Percentiles rank a stretch among this genome's conserved stretches.
Evolutionary conservation across 805 yeast species (phyloP).

Genomic region (Kodamaea nitidulidarum): DNA sequence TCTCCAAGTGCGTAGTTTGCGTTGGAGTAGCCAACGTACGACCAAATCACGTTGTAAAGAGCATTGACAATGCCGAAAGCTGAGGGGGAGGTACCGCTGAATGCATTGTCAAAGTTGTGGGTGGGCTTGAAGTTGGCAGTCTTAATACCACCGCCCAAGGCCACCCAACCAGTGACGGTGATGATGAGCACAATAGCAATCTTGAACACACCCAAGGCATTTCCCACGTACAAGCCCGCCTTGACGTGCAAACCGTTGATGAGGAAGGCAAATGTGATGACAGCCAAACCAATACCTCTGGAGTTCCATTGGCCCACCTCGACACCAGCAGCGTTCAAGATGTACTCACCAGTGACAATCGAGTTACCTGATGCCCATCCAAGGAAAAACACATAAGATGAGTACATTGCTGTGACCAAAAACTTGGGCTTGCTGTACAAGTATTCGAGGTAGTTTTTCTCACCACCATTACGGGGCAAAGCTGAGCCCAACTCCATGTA

Average conservation of each 20-base stretch:
- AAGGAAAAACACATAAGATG: slow-evolving; percentile 66
- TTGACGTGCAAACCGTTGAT: slow-evolving; percentile 60
- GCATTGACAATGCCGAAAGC: slow-evolving; percentile 74
- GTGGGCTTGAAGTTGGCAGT: slow-evolving; percentile 47
- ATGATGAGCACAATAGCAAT: slow-evolving; percentile 67
- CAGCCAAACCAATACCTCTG: slow-evolving; percentile 72
- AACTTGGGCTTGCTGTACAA: slow-evolving; percentile 66
- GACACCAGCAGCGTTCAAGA: slow-evolving; percentile 67
- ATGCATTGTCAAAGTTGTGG: slow-evolving; percentile 56
- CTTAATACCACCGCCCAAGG: slow-evolving; percentile 66
- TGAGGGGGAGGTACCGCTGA: slow-evolving; percentile 50
- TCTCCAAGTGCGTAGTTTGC: slow-evolving; percentile 83
- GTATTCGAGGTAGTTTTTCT: slow-evolving; percentile 74
- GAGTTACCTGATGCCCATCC: slow-evolving; percentile 89
- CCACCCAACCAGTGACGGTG: slow-evolving; percentile 78
- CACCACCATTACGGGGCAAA: slow-evolving; percentile 82
- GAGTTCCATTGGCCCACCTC: slow-evolving; percentile 72
- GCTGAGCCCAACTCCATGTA: slow-evolving; percentile 79
- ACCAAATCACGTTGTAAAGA: slow-evolving; percentile 79
- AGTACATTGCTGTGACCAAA: slow-evolving; percentile 57
- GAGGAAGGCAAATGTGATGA: slow-evolving; percentile 65
- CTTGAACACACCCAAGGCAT: slow-evolving; percentile 65
- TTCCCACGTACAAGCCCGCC: slow-evolving; percentile 62
- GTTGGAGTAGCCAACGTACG: slow-evolving; percentile 78
- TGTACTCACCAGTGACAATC: slow-evolving; percentile 73